Base-by-base conservation (phyloP, 805 yeast genomes). In the Hanseniaspora clermontiae region DNA sequence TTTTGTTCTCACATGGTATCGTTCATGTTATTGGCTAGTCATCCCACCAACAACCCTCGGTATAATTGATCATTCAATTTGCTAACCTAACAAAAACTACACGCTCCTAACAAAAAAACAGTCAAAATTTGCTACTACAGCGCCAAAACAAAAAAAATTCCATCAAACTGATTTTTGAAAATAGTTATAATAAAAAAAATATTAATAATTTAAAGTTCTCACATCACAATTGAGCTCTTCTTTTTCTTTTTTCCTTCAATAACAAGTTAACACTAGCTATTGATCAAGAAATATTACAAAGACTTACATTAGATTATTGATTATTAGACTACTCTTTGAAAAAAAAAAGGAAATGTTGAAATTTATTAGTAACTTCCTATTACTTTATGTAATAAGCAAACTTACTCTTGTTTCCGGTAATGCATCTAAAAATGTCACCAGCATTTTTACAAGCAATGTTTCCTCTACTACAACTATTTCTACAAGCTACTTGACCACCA, bases 391-490 rank as follows among this genome's bases (percentile, higher is more conserved):
- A 24, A 40, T 40, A 40, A 24, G 43, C 20, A 20, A 20, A 40
- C 15, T 14, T 12, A 12, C 12, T 40, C 24, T 40, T 12, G 43
- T 40, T 40, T 19, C 5, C 20, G 43, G n/a, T 19, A 19, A 20
- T 20, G 31, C 20, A 3, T 9, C n/a, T 19, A 12, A 24, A 19
- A 7, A 19, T 12, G 19, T 27, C 9, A 48, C 42, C 6, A 24
- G 5, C n/a, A 29, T 19, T 14, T 29, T 29, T 17, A 27, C 34
- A 27, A 39, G 32, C 36, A 31, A 36, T 29, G 34, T 48, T 29
- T 48, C 43, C 20, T 20, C 17, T 27, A 55, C 59, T 47, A n/a
- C 58, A 37, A 48, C 51, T 5, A 36, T 29, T 29, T 36, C 42
- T 7, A 43, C 47, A 19, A 24, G 39, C 12, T 45, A 34, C 20